Evolutionary conservation across 768 basidiomycete species (phyloP).

Genomic region (Russula lepida): DNA sequence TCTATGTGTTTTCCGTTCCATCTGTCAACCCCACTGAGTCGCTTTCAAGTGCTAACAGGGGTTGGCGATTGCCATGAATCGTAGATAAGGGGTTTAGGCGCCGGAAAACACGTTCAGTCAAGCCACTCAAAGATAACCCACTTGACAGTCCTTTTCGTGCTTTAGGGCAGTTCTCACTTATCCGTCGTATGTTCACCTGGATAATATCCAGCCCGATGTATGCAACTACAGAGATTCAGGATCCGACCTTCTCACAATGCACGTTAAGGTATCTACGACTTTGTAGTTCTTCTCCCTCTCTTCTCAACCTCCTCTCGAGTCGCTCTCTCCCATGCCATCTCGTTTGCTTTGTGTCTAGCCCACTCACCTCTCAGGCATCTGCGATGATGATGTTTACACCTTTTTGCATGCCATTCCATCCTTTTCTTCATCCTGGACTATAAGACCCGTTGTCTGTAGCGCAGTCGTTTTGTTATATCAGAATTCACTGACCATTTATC

Average conservation of each 20-base stretch:
- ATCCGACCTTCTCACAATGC: background rate
- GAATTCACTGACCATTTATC: too few relatives aligned
- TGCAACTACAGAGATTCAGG: background rate
- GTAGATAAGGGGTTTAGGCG: too few relatives aligned
- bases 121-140: background rate
- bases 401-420: background rate
- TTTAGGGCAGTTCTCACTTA: background rate
- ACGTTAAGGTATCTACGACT: background rate
- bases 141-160: background rate
- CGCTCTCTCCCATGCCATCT: too few relatives aligned
- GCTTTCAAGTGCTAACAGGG: background rate
- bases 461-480: too few relatives aligned
- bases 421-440: too few relatives aligned
- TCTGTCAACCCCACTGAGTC: background rate
- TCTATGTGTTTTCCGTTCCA: background rate
- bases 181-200: background rate
- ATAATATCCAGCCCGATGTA: background rate
- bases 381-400: background rate
- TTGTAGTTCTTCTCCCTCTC: too few relatives aligned
- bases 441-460: too few relatives aligned
- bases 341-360: too few relatives aligned
- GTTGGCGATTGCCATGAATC: background rate
- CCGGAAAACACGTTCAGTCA: background rate
- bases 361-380: too few relatives aligned
- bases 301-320: too few relatives aligned